Base-by-base conservation (phyloP, 2,329 filamentous ascomycete species). In the Cladophialophora psammophila region DNA sequence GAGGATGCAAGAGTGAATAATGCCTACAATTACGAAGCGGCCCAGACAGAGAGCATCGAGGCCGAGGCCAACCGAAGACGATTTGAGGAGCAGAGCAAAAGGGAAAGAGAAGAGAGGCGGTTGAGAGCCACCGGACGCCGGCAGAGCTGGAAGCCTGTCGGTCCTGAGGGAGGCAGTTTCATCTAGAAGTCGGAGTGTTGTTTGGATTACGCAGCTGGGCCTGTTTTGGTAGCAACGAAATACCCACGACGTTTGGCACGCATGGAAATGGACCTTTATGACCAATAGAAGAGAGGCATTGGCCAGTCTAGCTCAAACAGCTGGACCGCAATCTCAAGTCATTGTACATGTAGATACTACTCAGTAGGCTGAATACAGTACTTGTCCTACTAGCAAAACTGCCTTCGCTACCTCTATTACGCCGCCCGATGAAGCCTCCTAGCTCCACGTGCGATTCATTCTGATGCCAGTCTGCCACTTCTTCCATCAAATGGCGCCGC, bases 41-140 rank as follows among this genome's bases (percentile, higher is more conserved):
- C 13, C 7, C 60, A 36, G 12, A 40, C 35, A 42, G 67, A 69
- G 32, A 57, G 32, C 40, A 18, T 38, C 6, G 64, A 65, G 36
- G 63, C 63, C 42, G 67, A 67, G 15, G 52, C 60, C 20, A 66
- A 60, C 20, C 65, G 69, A 18, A 63, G 59, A 60, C 60, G 69
- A 13, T 72, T 70, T 55, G 69, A 71, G 52, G 69, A 72, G 45
- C 69, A 72, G 45, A 72, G 71, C 31, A 67, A 68, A 61, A 63
- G 69, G 48, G 71, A 71, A 64, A 57, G 71, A 59, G 71, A 72
- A 52, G 67, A 68, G 56, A 58, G 70, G 56, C 62, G 70, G 57
- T 48, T 65, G 34, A 64, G 70, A 61, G 69, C 69, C 10, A 60
- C 66, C 1, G 68, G 68, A 7, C 60, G 65, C 32, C 55, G 68